Conservation (phyloP, 208 protist genomes). For the Trypanosoma lewisi region DNA sequence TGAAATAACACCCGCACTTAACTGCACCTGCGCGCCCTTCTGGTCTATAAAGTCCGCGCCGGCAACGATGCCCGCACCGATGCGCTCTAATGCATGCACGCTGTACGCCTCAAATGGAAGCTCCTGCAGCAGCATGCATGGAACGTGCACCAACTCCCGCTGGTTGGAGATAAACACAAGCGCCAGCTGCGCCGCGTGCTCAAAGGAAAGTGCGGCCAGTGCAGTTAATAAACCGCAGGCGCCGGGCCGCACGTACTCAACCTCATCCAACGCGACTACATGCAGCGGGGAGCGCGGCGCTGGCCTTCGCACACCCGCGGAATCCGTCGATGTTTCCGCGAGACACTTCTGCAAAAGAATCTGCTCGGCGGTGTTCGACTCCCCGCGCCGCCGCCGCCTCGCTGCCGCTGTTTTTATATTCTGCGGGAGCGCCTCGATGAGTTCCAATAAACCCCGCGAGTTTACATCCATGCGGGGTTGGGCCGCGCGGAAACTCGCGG, state of each 20-base stretch:
- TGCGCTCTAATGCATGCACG: slow-evolving; percentile 41
- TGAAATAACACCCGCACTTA: slow-evolving; percentile 55
- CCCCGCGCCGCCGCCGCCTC: not conserved
- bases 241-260: slow-evolving; percentile 59
- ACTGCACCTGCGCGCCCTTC: slow-evolving; percentile 18
- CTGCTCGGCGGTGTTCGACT: not conserved
- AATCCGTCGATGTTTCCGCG: not conserved
- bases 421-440: slow-evolving; percentile 27
- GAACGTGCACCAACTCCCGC: slow-evolving; percentile 74
- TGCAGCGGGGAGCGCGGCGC: slow-evolving; percentile 33
- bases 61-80: slow-evolving; percentile 33
- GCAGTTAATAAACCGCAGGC: slow-evolving; percentile 39
- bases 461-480: slow-evolving; percentile 34
- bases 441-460: slow-evolving; percentile 32
- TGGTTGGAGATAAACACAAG: slow-evolving; percentile 82
- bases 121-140: slow-evolving; percentile 55
- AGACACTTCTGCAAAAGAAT: not conserved
- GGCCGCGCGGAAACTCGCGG: slow-evolving; percentile 35
- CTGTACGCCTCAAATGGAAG: slow-evolving; percentile 70
- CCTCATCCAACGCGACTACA: slow-evolving; percentile 76
- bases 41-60: slow-evolving; percentile 11
- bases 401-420: not conserved
- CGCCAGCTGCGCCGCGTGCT: slow-evolving; percentile 43
- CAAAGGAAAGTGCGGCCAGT: slow-evolving; percentile 47
- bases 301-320: not conserved